Conservation (phyloP, 2,329 filamentous ascomycete genomes). For the Penicillium hordei region DNA sequence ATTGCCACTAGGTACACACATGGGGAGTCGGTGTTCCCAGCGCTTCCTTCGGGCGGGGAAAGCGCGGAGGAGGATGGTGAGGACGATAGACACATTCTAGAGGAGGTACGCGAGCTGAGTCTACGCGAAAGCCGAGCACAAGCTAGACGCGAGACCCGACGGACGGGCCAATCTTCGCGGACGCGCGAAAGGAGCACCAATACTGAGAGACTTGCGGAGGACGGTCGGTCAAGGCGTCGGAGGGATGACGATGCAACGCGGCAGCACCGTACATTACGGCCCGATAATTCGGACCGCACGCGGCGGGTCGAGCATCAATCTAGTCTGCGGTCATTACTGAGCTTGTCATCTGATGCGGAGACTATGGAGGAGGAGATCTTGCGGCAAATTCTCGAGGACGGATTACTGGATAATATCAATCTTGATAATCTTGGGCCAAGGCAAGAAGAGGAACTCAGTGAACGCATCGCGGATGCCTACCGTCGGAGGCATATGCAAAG, state of each 20-base stretch:
- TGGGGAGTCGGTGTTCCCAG: slow-evolving; percentile 78
- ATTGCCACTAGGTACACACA: slow-evolving; percentile 74
- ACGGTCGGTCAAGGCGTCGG: slow-evolving; percentile 39
- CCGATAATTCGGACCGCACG: slow-evolving; percentile 35
- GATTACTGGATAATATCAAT: slow-evolving; percentile 82
- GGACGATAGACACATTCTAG: slow-evolving; percentile 68
- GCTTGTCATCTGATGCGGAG: slow-evolving; percentile 69
- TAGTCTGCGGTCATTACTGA: slow-evolving; percentile 80
- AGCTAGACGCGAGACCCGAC: slow-evolving; percentile 30
- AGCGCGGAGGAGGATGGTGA: slow-evolving; percentile 46
- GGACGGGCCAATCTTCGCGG: slow-evolving; percentile 25
- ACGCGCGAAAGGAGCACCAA: slow-evolving; percentile 40
- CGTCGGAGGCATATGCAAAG: slow-evolving; percentile 64
- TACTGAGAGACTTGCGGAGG: slow-evolving; percentile 39
- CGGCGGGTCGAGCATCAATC: slow-evolving; percentile 83
- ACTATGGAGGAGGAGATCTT: slow-evolving; percentile 84
- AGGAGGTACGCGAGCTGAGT: slow-evolving; percentile 71
- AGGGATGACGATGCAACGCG: slow-evolving; percentile 32
- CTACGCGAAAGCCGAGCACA: slow-evolving; percentile 50
- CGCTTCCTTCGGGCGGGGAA: slow-evolving; percentile 44
- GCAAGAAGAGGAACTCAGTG: slow-evolving; percentile 86
- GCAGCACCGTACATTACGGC: slow-evolving; percentile 24
- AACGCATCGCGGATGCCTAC: slow-evolving; percentile 87
- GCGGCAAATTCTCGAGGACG: slow-evolving; percentile 83
- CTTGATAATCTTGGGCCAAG: slow-evolving; percentile 79